Base-by-base conservation (phyloP, 257 asterid species). In the Nicotiana undulata region DNA sequence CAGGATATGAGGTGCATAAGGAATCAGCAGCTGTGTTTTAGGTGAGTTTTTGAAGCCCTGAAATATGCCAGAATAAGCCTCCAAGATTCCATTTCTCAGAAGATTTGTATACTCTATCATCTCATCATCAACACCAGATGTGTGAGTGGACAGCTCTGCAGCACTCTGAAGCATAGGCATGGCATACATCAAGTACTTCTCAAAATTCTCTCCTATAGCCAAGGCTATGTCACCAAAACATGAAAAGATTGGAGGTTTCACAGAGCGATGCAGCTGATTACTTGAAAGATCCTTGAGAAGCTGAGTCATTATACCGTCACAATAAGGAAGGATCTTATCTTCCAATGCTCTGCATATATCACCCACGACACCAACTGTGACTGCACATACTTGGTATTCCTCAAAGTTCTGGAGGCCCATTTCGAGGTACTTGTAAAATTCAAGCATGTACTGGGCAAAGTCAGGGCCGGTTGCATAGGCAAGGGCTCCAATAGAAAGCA, bases 81-180 rank as follows among this genome's bases (percentile, higher is more conserved):
- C 98, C 75, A 92, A 83, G 55, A 94, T 94, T 9, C 97, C 97
- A 77, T 89, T 91, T 75, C 97, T 89, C 44, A 94, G 84, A 70
- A 88, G 90, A 86, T 94, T 94, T 8, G 93, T 91, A 60, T 90
- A 92, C 18, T 92, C 95, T 3, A 89, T 79, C 90, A 94, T 90
- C 85, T 94, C 95, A 79, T 92, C 98, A 85, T 94, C 97, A 37
- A 75, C 92, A 12, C 87, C 87, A 20, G 94, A 83, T 68, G 96
- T 86, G 76, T 61, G 98, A 20, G 90, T 93, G 75, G 94, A 92
- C 84, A 92, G 65, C 88, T 92, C 98, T 0, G 95, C 98, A 49
- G 97, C 97, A 82, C 95, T 91, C 86, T 92, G 97, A 55, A 94
- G 95, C 98, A 92, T 92, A 22, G 97, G 97, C 97, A 94, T 91